Conservation (phyloP, 1,284 basidiomycete species). For the Erythrobasidium hasegawianum region DNA sequence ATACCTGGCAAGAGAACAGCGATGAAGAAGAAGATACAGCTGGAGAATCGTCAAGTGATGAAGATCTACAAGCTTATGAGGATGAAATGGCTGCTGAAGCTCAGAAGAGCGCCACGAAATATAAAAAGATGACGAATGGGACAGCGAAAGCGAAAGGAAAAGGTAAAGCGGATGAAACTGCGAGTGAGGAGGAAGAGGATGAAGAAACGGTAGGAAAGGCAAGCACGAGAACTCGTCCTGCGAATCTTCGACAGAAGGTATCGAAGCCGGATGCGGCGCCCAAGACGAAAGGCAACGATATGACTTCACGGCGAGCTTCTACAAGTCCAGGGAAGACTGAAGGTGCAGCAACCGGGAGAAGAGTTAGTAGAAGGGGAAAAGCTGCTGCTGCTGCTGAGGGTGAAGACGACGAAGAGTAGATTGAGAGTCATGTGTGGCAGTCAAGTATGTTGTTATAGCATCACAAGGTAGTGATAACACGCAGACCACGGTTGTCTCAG, state of each 20-base stretch:
- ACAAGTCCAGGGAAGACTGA: no score
- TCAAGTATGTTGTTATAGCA: no score
- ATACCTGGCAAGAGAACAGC: conserved; percentile 14
- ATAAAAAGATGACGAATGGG: conserved; percentile 2
- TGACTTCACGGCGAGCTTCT: background rate
- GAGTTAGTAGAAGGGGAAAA: no score
- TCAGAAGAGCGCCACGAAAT: conserved; percentile 12
- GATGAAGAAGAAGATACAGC: conserved; percentile 26
- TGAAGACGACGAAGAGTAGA: no score
- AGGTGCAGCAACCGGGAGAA: no score
- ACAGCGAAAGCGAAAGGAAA: conserved; percentile 36
- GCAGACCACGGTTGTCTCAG: no score
- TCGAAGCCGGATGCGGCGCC: background rate
- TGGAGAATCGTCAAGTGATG: background rate
- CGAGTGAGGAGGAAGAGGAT: conserved; percentile 41
- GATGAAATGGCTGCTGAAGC: conserved; percentile 2
- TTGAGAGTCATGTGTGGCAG: no score
- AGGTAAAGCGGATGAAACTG: conserved; percentile 47
- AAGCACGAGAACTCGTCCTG: conserved; percentile 43
- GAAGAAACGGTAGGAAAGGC: conserved; percentile 46
- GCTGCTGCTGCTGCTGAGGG: no score
- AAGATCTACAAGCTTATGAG: conserved; percentile 2
- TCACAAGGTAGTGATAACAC: no score
- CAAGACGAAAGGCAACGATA: background rate
- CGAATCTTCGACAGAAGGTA: conserved; percentile 11